These are phyloP conservation scores for Boletus rubropictus DNA, from an alignment of 768 basidiomycete species.

Conservation along the genomic window DNA sequence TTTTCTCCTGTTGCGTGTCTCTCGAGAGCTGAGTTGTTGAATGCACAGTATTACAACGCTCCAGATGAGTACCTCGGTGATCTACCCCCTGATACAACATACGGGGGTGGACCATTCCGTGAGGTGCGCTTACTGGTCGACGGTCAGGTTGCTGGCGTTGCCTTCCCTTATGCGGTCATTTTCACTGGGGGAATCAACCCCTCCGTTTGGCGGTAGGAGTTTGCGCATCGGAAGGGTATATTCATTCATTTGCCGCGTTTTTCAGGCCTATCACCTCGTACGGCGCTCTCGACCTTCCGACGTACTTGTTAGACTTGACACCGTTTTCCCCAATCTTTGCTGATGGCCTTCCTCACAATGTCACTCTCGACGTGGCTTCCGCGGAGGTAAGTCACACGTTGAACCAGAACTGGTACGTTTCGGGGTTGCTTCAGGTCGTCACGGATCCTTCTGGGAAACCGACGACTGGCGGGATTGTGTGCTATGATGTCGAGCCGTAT, in stretches of 20 bases:
- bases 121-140: conserved; percentile 60
- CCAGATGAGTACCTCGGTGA: conserved; percentile 52
- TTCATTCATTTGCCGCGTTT: not conserved
- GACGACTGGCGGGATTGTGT: conserved; percentile 64
- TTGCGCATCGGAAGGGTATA: not conserved
- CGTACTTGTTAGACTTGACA: conserved; percentile 72
- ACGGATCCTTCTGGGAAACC: conserved; percentile 56
- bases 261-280: conserved; percentile 68
- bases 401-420: conserved; percentile 74
- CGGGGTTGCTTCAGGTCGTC: conserved; percentile 61
- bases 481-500: conserved; percentile 53
- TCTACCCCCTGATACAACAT: conserved; percentile 47
- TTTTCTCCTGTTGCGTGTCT: not conserved
- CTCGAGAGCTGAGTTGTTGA: not conserved
- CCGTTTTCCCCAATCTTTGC: conserved; percentile 68
- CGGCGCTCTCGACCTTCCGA: conserved; percentile 71
- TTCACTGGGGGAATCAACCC: conserved; percentile 76
- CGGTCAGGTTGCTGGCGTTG: conserved; percentile 47
- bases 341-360: conserved; percentile 62
- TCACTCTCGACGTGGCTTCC: conserved; percentile 69
- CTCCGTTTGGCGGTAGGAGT: conserved; percentile 54
- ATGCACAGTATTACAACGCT: conserved; percentile 57
- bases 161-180: conserved; percentile 54
- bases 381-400: conserved; percentile 61
- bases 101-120: conserved; percentile 50